A percentile compares a stretch with the other conserved stretches of the same genome.
Evolutionary conservation across 495 filamentous ascomycete species (phyloP).

Genomic region (Daldinia loculata): DNA sequence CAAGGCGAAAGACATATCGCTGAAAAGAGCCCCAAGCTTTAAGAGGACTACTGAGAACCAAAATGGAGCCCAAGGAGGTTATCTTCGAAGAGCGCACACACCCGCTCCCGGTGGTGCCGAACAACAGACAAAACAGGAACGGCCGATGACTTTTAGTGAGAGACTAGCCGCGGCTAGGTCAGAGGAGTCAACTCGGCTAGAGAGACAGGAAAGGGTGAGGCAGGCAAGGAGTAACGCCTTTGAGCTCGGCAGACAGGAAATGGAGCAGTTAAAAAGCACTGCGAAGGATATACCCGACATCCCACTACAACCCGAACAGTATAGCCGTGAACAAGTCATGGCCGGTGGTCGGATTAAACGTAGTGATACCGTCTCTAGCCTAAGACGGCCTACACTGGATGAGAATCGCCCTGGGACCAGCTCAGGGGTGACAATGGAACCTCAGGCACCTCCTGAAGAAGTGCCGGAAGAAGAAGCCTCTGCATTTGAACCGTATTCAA

Average conservation of each 20-base stretch:
- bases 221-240: constrained; percentile 75
- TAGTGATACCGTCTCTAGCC: constrained; percentile 61
- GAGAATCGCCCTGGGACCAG: constrained; percentile 29
- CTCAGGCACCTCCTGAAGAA: constrained; percentile 42
- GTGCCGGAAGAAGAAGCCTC: constrained; percentile 52
- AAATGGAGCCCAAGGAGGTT: constrained; percentile 47
- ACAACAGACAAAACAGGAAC: constrained; percentile 42
- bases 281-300: constrained; percentile 64
- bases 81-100: constrained; percentile 55
- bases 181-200: constrained; percentile 65
- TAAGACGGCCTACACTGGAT: constrained; percentile 45
- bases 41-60: constrained; percentile 46
- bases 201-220: constrained; percentile 62
- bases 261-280: constrained; percentile 70
- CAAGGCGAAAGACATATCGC: constrained; percentile 81
- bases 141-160: constrained; percentile 83
- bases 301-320: constrained; percentile 59
- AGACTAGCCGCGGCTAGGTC: constrained; percentile 73
- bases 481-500: constrained; percentile 84
- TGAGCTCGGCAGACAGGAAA: constrained; percentile 68
- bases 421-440: constrained; percentile 17
- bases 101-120: constrained; percentile 34
- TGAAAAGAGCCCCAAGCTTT: constrained; percentile 73
- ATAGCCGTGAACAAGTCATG: constrained; percentile 72
- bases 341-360: constrained; percentile 54